A percentile compares a stretch with the other conserved stretches of the same genome.
Evolutionary conservation across 805 yeast genomes (phyloP).

Genomic region (Kodamaea laetipori): DNA sequence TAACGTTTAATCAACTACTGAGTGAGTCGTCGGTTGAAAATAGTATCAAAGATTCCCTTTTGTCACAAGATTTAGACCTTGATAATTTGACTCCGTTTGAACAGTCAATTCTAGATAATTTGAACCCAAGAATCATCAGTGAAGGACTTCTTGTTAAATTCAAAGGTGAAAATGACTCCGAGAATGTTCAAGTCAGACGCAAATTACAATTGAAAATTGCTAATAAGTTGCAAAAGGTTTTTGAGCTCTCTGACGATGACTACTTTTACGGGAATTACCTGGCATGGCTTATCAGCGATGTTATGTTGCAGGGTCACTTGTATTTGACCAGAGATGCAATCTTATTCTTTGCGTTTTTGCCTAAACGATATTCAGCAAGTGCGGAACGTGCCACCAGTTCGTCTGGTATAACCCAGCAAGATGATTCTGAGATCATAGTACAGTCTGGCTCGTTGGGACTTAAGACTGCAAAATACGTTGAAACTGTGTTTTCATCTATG

Average conservation of each 20-base stretch:
- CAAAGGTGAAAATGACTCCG: conserved; percentile 15
- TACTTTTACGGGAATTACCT: conserved; percentile 61
- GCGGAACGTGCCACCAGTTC: conserved; percentile 6
- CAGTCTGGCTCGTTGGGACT: conserved; percentile 42
- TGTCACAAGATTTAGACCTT: neutral
- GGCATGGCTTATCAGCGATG: conserved; percentile 82
- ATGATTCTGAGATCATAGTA: conserved; percentile 29
- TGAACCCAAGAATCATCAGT: conserved; percentile 22
- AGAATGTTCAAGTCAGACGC: conserved; percentile 12
- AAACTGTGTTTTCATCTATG: conserved; percentile 34
- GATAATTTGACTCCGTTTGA: conserved; percentile 23
- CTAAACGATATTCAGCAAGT: conserved; percentile 37
- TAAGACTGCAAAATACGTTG: conserved; percentile 42
- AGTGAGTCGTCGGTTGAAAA: neutral
- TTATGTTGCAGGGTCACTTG: conserved; percentile 81
- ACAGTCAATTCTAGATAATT: conserved; percentile 33
- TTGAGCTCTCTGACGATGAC: conserved; percentile 55
- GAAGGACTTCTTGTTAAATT: conserved; percentile 18
- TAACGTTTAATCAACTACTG: neutral
- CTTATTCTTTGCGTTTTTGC: conserved; percentile 78
- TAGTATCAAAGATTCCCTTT: neutral
- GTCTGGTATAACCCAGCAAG: conserved; percentile 16
- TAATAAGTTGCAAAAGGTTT: conserved; percentile 35
- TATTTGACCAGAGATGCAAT: conserved; percentile 67
- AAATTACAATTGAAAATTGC: conserved; percentile 33